A percentile compares a stretch with the other conserved stretches of the same genome.
Evolutionary conservation across 768 basidiomycete species (phyloP).

Genomic region (Xerocomellus dryophilus): DNA sequence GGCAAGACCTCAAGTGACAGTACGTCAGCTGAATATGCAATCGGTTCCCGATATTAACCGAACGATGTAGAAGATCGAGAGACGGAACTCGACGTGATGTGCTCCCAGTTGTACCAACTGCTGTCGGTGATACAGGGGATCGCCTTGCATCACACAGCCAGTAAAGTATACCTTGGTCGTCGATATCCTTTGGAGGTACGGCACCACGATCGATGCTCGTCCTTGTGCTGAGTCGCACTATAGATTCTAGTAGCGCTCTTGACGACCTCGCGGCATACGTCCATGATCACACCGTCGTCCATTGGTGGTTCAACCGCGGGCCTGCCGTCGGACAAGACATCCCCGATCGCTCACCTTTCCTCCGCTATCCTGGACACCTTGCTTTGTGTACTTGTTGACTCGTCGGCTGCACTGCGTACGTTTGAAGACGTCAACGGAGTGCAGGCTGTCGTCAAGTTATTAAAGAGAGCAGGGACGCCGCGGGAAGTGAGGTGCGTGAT

Average conservation of each 20-base stretch:
- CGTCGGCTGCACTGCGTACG: conserved; percentile 63
- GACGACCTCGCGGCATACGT: conserved; percentile 63
- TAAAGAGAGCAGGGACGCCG: conserved; percentile 84
- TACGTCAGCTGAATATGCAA: conserved; percentile 17
- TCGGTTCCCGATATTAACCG: conserved; percentile 2
- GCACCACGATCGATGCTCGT: not conserved
- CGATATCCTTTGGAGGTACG: conserved; percentile 64
- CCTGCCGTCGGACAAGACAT: conserved; percentile 22
- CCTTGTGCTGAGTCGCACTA: conserved; percentile 3
- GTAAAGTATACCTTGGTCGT: conserved; percentile 69
- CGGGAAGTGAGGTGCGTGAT: conserved; percentile 81
- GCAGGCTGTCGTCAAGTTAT: conserved; percentile 78
- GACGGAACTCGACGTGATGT: conserved; percentile 46
- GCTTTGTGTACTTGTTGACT: conserved; percentile 86
- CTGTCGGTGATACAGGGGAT: conserved; percentile 78
- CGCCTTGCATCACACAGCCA: conserved; percentile 61
- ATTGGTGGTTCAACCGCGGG: not conserved
- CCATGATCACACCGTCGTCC: conserved; percentile 27
- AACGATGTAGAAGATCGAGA: conserved; percentile 39
- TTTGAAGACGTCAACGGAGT: conserved; percentile 81
- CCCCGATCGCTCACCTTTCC: conserved; percentile 47
- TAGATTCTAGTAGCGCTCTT: conserved; percentile 74
- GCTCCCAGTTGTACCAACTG: conserved; percentile 53
- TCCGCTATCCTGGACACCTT: conserved; percentile 80
- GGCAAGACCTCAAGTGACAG: conserved; percentile 46